Base-by-base conservation (phyloP, 768 basidiomycete genomes). In the Xerocomellus dryophilus region DNA sequence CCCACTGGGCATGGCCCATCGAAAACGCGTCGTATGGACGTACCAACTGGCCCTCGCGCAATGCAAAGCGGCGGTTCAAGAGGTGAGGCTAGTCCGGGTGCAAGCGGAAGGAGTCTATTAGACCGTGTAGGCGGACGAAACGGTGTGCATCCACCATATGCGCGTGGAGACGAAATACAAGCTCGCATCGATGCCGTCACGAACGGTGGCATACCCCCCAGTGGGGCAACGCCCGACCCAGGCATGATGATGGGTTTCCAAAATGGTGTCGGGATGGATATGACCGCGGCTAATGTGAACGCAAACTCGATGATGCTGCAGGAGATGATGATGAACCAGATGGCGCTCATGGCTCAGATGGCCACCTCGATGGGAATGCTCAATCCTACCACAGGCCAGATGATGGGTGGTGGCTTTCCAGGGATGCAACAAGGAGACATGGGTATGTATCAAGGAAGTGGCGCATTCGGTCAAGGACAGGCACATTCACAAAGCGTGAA, bases 321-420 rank as follows among this genome's bases (percentile, higher is more conserved):
- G 70, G 92, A 92, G 67, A 86, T 94, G 80, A 85, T 94, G 83
- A 85, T 90, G 81, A 89, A 81, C 69, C 88, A 93, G 67, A 91
- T 92, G 88, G 87, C 90, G 25, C 78, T 95, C 64, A 94, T 95
- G 93, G 84, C 88, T 51, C 92, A 94, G 73, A 90, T 96, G 85
- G 89, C 90, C 39, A 79, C 84, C 29, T 85, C 83, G 34, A 87
- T 93, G 81, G 89, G 86, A 27, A 86, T 92, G 69, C 77, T 90
- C 59, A 83, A 81, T 61, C 81, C 85, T 12, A 65, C 72, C 21
- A 74, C 78, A 10, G 82, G 78, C 9, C 83, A 82, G 63, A 82
- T 81, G 60, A 74, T 78, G 72, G 76, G 73, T 43, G 77, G 73
- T 43, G 83, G 78, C 25, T 83, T 78, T 18, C 83, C 83, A 47